Base-by-base conservation (phyloP, 306 rosid species). In the Vigna nakashimae region DNA sequence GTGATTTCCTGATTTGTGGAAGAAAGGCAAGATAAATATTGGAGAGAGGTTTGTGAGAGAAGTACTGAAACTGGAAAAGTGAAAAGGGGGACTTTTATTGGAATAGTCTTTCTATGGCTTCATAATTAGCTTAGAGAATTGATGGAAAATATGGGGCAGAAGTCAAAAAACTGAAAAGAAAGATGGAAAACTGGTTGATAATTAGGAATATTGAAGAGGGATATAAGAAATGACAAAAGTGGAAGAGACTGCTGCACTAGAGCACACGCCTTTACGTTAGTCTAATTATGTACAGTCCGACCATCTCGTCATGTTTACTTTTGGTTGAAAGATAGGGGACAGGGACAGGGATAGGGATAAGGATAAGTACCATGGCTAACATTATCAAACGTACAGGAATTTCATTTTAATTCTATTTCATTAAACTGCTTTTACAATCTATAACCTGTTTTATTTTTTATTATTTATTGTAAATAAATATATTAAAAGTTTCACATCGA, bases 91-190 rank as follows among this genome's bases (percentile, higher is more conserved):
- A 3, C 32, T 45, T 11, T 22, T 75, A 34, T 42, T 43, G 9
- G 26, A 49, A 30, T 43, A 68, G 74, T 62, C 78, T 17, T 67
- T 43, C 78, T 17, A 60, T 43, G 59, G 55, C 10, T 45, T 59
- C 74, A 84, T 77, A 17, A 80, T 84, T 76, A 49, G 65, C 60
- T 75, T 14, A 0, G 18, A 69, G 77, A 84, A 69, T 43, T 28
- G 6, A 53, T 74, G 62, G 0, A 20, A 51, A 49, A 82, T 28
- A 58, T 5, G 18, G 48, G 78, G n/a, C 13, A 57, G 74, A 78
- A 75, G 53, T 65, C 22, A 10, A 55, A 60, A 22, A 13, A 59
- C 4, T 60, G 60, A 30, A 18, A 48, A 22, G 42, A 15, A 32
- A 53, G 14, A 49, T 12, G 22, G 4, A 48, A 32, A 63, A 13